Base-by-base conservation (phyloP, 352 stramenopile species). In the Pythium aphanidermatum region DNA sequence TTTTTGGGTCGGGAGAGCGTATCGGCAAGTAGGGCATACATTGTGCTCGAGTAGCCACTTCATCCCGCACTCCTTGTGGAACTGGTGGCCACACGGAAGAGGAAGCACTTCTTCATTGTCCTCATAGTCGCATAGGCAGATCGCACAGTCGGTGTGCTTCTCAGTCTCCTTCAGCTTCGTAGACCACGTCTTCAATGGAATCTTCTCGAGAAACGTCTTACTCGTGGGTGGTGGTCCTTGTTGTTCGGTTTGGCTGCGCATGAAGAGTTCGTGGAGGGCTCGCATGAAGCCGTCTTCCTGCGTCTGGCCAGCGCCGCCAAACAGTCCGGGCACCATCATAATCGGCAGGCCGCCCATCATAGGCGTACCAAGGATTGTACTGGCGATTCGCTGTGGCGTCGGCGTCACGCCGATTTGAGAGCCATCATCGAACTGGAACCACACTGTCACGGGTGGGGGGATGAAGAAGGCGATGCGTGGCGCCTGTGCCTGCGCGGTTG, bases 1-100 rank as follows among this genome's bases (percentile, higher is more conserved):
- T 45, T 81, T 46, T 16, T 71, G 51, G 8, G 60, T 82, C 2
- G 80, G 80, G 23, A 92, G 46, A 17, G 84, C 45, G 33, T 74
- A 73, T 31, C 80, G 69, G 51, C 80, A 92, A 0, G 75, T 89
- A 11, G 80, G 80, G 37, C 80, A 92, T 3, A 87, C 66, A 25
- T 88, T 89, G 70, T 92, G 74, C 31, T 86, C 69, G 5, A 69
- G 26, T 2, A 92, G 80, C 80, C 80, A 92, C 23, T 63, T 74
- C 63, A 85, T 68, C 24, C 68, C 73, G 43, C 80, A 92, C 27
- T 84, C 66, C 54, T 82, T 77, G 68, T 92, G 80, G 52, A 92
- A 89, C 19, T 63, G 68, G 51, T 92, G 80, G 13, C 70, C 70
- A 36, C 80, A 92, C 1, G 80, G 80, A 5, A 92, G 63, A n/a